These are phyloP conservation scores for Mycena chlorophos DNA, from an alignment of 768 basidiomycete species.

Conservation along the genomic window DNA sequence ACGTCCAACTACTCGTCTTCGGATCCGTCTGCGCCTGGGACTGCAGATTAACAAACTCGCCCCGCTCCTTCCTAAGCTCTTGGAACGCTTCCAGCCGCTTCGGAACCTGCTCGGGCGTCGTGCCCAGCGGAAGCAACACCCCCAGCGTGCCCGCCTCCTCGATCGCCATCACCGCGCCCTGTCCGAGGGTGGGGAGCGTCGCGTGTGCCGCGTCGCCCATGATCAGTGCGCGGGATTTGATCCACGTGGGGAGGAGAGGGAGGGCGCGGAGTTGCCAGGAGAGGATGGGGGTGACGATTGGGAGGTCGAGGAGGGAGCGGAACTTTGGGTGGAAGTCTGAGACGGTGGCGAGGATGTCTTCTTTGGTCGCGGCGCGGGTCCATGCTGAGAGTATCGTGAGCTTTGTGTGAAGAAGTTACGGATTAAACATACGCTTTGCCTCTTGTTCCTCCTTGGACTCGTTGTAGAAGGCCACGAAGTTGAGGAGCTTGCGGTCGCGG, in stretches of 20 bases:
- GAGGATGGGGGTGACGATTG: constrained; percentile 6
- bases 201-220: constrained; percentile 26
- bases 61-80: constrained; percentile 12
- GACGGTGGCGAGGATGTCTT: constrained; percentile 5
- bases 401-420: background rate
- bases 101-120: constrained; percentile 15
- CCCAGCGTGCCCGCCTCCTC: constrained; percentile 23
- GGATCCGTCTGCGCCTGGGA: constrained; percentile 1
- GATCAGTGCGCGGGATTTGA: constrained; percentile 7
- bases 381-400: background rate
- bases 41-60: constrained; percentile 14
- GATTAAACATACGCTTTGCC: background rate
- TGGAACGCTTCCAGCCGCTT: constrained; percentile 12
- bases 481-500: background rate
- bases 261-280: constrained; percentile 13
- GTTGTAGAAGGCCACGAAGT: background rate
- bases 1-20: no score
- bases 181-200: constrained; percentile 25
- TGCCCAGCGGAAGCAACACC: constrained; percentile 14
- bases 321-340: constrained; percentile 13
- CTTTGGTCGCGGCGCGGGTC: constrained; percentile 5
- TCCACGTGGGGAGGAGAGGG: constrained; percentile 13
- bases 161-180: constrained; percentile 28
- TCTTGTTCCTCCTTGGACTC: background rate
- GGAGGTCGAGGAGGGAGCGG: background rate